Base-by-base conservation (phyloP, 2,329 filamentous ascomycete genomes). In the Dryadomyces sulphureus region DNA sequence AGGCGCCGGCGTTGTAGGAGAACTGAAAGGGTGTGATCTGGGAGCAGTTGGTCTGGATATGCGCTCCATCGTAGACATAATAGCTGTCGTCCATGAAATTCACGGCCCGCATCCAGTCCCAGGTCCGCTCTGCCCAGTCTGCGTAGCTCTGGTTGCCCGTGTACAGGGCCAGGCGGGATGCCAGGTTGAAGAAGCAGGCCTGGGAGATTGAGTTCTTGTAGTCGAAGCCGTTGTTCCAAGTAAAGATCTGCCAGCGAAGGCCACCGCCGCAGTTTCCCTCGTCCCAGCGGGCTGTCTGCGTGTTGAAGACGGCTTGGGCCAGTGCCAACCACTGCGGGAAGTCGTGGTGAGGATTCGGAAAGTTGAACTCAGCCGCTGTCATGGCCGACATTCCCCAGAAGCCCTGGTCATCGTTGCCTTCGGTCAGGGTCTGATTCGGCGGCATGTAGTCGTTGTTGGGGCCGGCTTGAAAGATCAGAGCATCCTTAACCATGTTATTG, bases 301-400 rank as follows among this genome's bases (percentile, higher is more conserved):
- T 79, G 64, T 90, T 87, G 62, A 90, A 93, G 2, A 86, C 81
- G 11, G 81, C 82, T 60, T 88, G 82, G 1, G 75, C 80, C 45
- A 92, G 70, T 7, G 79, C 77, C 17, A 92, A 69, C 84, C 84
- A 94, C 50, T 82, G 78, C 0, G 82, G 77, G 45, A 79, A 59
- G 48, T 71, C 73, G 0, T 66, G 52, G 0, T 75, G 70, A 4
- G 82, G 80, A 54, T 87, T 73, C 2, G 81, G 80, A 55, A 83
- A 90, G 51, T 78, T 79, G 55, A 80, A 75, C 62, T 93, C 86
- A 32, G 82, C 81, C 3, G 86, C 86, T 9, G 75, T 73, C 69
- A 93, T 83, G 49, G 81, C 83, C 1, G 85, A 77, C 67, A 92
- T 73, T 16, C 75, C 84, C 86, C 86, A 93, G 63, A 92, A 90